Conservation (phyloP, 164 flowering plant species). For the Kalanchoe fedtschenkoi region DNA sequence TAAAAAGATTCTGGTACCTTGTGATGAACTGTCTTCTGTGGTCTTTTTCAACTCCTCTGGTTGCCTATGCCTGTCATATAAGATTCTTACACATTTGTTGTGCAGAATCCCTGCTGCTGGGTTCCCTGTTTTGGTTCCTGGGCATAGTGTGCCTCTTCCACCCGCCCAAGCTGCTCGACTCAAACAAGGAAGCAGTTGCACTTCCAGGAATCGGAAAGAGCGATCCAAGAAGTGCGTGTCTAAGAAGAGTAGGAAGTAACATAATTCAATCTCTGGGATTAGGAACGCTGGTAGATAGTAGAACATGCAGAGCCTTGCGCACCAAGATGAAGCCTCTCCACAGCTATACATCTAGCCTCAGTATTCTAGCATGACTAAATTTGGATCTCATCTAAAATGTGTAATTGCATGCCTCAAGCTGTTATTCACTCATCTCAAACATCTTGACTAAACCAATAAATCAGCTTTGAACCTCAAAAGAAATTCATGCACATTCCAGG, state of each 20-base stretch:
- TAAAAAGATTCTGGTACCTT: no score
- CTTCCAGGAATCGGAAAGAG: slow-evolving; percentile 21
- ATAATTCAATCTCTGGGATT: slow-evolving; percentile 5
- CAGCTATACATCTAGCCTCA: background rate
- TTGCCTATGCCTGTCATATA: no score
- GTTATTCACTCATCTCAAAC: no score
- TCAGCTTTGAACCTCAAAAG: no score
- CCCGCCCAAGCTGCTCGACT: slow-evolving; percentile 27
- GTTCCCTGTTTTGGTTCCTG: slow-evolving; percentile 99
- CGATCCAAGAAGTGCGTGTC: slow-evolving; percentile 23
- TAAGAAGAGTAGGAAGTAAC: slow-evolving; percentile 32
- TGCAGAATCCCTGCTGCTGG: slow-evolving; percentile 99
- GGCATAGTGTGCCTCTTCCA: slow-evolving; percentile 58
- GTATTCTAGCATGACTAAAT: background rate
- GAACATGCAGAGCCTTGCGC: slow-evolving; percentile 58
- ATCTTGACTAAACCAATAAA: no score
- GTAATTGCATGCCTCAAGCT: no score
- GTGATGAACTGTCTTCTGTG: background rate
- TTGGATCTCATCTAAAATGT: no score
- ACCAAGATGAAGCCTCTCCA: slow-evolving; percentile 41
- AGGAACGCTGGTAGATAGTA: slow-evolving; percentile 21
- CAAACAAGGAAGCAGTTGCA: slow-evolving; percentile 19
- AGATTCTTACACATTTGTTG: slow-evolving; percentile 8
- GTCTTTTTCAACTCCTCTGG: no score
- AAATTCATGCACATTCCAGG: no score